Conservation (phyloP, 306 rosid species). For the Prunus dulcis region DNA sequence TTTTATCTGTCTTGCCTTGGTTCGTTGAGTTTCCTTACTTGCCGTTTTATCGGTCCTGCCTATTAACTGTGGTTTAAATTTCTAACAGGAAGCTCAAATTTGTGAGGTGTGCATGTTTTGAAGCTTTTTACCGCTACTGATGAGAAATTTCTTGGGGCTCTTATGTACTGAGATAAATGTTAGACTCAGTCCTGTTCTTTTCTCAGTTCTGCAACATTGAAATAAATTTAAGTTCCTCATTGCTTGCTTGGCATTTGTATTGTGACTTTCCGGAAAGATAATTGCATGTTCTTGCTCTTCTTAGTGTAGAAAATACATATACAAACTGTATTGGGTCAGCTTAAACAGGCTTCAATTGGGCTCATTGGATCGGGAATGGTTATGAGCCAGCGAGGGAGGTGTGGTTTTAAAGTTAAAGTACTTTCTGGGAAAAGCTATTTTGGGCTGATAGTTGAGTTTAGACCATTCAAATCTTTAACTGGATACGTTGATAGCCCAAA, state of each 20-base stretch:
- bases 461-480: neutral
- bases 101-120: conserved; percentile 38
- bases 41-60: neutral
- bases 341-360: neutral
- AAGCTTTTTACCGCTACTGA: conserved; percentile 36
- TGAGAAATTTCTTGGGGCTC: conserved; percentile 32
- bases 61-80: conserved; percentile 4
- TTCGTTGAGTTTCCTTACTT: neutral
- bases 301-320: no score
- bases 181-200: conserved; percentile 24
- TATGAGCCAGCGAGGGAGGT: no score
- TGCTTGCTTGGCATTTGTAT: conserved; percentile 28
- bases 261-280: neutral
- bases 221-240: conserved; percentile 39
- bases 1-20: neutral
- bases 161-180: conserved; percentile 33
- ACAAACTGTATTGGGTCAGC: neutral
- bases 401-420: no score
- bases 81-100: conserved; percentile 43
- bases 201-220: conserved; percentile 26
- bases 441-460: neutral
- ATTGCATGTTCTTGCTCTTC: neutral
- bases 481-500: neutral
- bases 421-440: no score
- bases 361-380: neutral